Conservation (phyloP, 2,329 filamentous ascomycete genomes). For the Epichloe hybrida region DNA sequence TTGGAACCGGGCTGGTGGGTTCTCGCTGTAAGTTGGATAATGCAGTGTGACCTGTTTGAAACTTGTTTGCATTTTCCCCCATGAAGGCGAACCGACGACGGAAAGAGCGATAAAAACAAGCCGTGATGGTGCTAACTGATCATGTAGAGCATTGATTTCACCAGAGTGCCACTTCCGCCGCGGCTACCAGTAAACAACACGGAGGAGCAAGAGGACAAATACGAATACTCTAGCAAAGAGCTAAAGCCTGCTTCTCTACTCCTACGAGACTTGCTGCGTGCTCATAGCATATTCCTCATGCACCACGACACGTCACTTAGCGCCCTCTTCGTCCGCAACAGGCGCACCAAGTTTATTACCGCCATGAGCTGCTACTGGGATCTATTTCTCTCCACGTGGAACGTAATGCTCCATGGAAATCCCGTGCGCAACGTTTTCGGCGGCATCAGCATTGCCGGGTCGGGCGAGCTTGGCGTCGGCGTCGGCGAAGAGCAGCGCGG, state of each 20-base stretch:
- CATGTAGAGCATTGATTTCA: slow-evolving; percentile 54
- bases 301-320: slow-evolving; percentile 71
- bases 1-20: slow-evolving; percentile 93
- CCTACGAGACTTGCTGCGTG: slow-evolving; percentile 66
- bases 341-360: slow-evolving; percentile 55
- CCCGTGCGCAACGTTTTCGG: slow-evolving; percentile 67
- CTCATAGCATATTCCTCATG: slow-evolving; percentile 72
- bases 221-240: slow-evolving; percentile 82
- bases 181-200: slow-evolving; percentile 29
- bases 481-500: slow-evolving; percentile 93
- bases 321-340: slow-evolving; percentile 50
- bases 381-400: slow-evolving; percentile 58
- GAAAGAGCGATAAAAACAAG: not conserved
- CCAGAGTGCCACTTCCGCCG: slow-evolving; percentile 51
- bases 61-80: not conserved
- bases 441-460: slow-evolving; percentile 76
- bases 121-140: slow-evolving; percentile 2
- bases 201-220: slow-evolving; percentile 28
- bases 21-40: slow-evolving; percentile 52
- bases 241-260: slow-evolving; percentile 71
- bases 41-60: not conserved
- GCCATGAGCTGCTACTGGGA: slow-evolving; percentile 75
- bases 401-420: slow-evolving; percentile 80
- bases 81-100: too few species aligned
- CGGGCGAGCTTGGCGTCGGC: slow-evolving; percentile 82